phyloP scores from a whole-genome alignment of 1,284 basidiomycete genomes.

The Ceratobasidium sp. region DNA sequence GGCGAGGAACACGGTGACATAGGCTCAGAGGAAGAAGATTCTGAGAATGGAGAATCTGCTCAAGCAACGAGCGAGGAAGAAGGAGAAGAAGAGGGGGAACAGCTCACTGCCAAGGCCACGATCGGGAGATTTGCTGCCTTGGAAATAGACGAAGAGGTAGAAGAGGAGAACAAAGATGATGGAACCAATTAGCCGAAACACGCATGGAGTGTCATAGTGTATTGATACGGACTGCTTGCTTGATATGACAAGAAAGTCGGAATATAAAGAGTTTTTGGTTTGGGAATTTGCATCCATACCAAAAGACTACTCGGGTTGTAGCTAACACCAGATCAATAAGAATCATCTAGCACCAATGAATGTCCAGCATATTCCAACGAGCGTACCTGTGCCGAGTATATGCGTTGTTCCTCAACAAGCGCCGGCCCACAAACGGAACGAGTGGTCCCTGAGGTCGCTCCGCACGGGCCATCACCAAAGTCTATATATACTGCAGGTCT shows the following conservation, averaged over 20 bases:
- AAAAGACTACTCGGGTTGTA: no score
- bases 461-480: constrained; percentile 21
- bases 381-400: background rate
- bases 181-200: background rate
- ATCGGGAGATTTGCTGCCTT: constrained; percentile 51
- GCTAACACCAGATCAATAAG: no score
- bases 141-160: constrained; percentile 48
- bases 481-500: constrained; percentile 32
- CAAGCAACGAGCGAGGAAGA: constrained; percentile 44
- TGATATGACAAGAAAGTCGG: no score
- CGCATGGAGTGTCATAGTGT: no score
- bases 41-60: constrained; percentile 35
- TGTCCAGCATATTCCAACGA: no score
- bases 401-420: background rate
- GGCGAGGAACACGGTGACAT: constrained; percentile 46
- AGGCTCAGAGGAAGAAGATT: constrained; percentile 42
- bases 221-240: no score
- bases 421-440: constrained; percentile 13
- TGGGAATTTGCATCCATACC: no score
- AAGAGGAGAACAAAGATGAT: constrained; percentile 50
- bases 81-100: constrained; percentile 44
- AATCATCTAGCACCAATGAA: no score
- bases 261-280: no score
- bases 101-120: constrained; percentile 45
- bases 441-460: background rate